phyloP scores from a whole-genome alignment of 2,329 filamentous ascomycete species.

The Alternaria sp. region DNA sequence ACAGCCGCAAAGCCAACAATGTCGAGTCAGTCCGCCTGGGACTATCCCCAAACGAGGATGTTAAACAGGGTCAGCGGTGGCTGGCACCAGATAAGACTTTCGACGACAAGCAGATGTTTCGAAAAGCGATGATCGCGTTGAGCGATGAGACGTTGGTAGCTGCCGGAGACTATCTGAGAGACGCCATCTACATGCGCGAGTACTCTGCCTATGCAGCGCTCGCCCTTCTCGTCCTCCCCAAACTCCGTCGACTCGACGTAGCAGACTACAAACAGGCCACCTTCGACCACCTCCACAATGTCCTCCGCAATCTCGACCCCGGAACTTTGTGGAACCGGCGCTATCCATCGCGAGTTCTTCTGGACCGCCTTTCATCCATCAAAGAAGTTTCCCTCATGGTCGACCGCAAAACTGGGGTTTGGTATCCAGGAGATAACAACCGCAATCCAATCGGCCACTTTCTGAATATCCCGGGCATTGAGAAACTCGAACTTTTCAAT shows the following conservation, averaged over 20 bases:
- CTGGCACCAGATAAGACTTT: conserved; percentile 20
- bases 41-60: conserved; percentile 13
- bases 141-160: conserved; percentile 21
- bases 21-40: conserved; percentile 32
- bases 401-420: conserved; percentile 20
- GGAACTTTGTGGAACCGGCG: conserved; percentile 6
- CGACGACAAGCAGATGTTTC: conserved; percentile 17
- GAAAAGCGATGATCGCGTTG: conserved; percentile 17
- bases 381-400: conserved; percentile 26
- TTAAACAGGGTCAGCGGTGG: conserved; percentile 23
- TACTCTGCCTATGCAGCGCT: conserved; percentile 35
- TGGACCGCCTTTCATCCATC: conserved; percentile 23
- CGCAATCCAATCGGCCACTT: conserved; percentile 16
- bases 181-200: conserved; percentile 27
- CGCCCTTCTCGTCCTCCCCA: conserved; percentile 28
- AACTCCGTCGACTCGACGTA: conserved; percentile 23
- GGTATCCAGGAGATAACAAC: conserved; percentile 7
- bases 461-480: conserved; percentile 20
- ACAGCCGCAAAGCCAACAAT: conserved; percentile 19
- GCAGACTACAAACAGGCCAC: conserved; percentile 24
- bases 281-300: conserved; percentile 24
- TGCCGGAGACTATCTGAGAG: conserved; percentile 20
- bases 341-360: conserved; percentile 14
- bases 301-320: conserved; percentile 23
- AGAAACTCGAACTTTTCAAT: conserved; percentile 23